Evolutionary conservation across 163 green algal species (phyloP), one percentile per base, ranked within the genome.

Genomic region (Chlamydomonas reinhardtii): DNA sequence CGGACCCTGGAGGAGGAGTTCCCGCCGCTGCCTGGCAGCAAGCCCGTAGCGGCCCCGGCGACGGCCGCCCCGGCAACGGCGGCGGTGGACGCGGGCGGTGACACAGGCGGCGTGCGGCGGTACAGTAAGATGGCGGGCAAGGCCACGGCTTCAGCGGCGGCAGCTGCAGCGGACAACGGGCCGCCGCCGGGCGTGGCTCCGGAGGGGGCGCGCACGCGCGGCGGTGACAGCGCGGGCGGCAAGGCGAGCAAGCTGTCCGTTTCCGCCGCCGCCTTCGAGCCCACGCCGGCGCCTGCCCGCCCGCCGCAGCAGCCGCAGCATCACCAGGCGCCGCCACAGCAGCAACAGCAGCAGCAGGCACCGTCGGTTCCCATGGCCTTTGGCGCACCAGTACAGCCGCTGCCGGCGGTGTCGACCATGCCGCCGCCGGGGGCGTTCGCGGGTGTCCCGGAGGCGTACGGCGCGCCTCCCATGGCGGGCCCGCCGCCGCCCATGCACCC

Each of bases 71-170:
- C 64, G 65, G 16, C 29, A 17, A 16, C 29, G 20, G 62, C 37
- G 24, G 76, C 31, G 2, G 66, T 52, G 20, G 77, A 70, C 32
- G 64, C 48, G 16, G 65, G 27, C 9, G 39, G 66, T n/a, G 70
- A 35, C 12, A 24, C 25, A 0, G 31, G 62, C 19, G 70, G 80
- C 5, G 70, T 79, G 9, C 56, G 80, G 5, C 80, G 80, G 11
- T 86, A 86, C 70, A 80, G 70, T 70, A 86, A 79, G 35, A 86
- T 86, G 80, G 69, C 80, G 16, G 80, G 80, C 32, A 86, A 86
- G 54, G 80, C 25, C 32, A 54, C 70, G 5, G 43, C 16, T 48
- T 22, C 68, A 2, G 31, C 19, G 19, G 52, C 19, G 15, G 66
- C 66, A 20, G 39, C 27, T 56, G 48, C 20, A 31, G 74, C 56